phyloP scores from a whole-genome alignment of 2,329 filamentous ascomycete genomes.

The Sordariomycetes sp. region DNA sequence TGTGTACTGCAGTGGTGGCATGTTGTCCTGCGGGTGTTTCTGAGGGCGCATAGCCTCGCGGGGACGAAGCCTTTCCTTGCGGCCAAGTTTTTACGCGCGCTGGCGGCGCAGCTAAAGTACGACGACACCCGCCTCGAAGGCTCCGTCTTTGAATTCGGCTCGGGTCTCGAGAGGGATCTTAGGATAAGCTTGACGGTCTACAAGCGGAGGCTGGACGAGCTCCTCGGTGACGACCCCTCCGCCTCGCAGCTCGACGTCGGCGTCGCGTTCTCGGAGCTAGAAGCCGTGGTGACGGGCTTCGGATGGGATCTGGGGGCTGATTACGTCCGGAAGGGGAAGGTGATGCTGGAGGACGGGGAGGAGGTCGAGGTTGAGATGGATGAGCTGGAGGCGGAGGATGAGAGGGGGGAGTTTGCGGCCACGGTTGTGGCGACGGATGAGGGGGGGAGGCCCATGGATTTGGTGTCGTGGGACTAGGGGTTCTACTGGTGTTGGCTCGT shows the following conservation, averaged over 20 bases:
- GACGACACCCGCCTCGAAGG: slow-evolving; percentile 33
- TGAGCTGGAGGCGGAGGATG: slow-evolving; percentile 40
- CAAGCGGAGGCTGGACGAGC: slow-evolving; percentile 36
- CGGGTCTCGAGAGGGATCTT: slow-evolving; percentile 19
- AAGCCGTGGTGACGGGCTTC: slow-evolving; percentile 29
- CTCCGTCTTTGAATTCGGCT: slow-evolving; percentile 24
- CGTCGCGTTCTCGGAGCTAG: slow-evolving; percentile 33
- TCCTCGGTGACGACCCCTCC: slow-evolving; percentile 19
- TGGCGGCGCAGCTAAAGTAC: slow-evolving; percentile 43
- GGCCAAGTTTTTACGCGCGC: slow-evolving; percentile 29
- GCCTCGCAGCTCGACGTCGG: slow-evolving; percentile 28
- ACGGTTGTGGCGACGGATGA: slow-evolving; percentile 39
- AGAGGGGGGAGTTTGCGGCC: slow-evolving; percentile 38
- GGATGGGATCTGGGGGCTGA: slow-evolving; percentile 43
- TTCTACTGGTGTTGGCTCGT: neutral
- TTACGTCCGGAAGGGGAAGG: slow-evolving; percentile 31
- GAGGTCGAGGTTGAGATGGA: slow-evolving; percentile 30
- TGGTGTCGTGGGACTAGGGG: slow-evolving; percentile 31
- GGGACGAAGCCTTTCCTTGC: slow-evolving; percentile 28
- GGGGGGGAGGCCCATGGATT: slow-evolving; percentile 32
- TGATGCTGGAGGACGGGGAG: slow-evolving; percentile 40
- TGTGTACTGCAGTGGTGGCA: slow-evolving; percentile 52
- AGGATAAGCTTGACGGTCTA: slow-evolving; percentile 37
- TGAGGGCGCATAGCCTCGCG: slow-evolving; percentile 34
- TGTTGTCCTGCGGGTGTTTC: slow-evolving; percentile 33